Percentiles rank a stretch among this genome's conserved stretches.
phyloP scores from a whole-genome alignment of 768 basidiomycete genomes.

The Coprinopsis strossmayeri region DNA sequence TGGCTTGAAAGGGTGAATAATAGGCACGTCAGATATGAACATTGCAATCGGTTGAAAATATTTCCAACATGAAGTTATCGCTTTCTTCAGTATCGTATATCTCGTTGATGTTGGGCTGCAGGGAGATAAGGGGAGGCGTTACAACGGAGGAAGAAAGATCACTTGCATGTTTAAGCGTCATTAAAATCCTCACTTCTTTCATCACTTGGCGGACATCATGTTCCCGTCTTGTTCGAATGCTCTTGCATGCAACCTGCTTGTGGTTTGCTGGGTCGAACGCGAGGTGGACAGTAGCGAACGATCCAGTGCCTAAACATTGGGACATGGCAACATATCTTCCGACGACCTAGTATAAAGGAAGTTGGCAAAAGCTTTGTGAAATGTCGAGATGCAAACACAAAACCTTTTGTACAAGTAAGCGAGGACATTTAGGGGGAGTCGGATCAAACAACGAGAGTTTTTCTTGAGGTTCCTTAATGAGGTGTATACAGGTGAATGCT shows the following conservation, averaged over 20 bases:
- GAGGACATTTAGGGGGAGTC: conserved; percentile 46
- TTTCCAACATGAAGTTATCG: conserved; percentile 49
- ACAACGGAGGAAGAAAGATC: neutral
- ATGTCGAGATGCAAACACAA: no score
- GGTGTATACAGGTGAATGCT: conserved; percentile 66
- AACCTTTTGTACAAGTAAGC: conserved; percentile 39
- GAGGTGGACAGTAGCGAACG: conserved; percentile 78
- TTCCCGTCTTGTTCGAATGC: conserved; percentile 58
- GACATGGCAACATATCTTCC: conserved; percentile 70
- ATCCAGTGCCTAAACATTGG: conserved; percentile 74
- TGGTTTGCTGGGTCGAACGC: conserved; percentile 58
- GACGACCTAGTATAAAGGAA: conserved; percentile 36
- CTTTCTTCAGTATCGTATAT: conserved; percentile 66
- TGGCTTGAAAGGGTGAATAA: conserved; percentile 35
- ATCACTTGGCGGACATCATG: conserved; percentile 55
- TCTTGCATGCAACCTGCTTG: conserved; percentile 81
- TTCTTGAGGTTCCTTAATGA: conserved; percentile 29
- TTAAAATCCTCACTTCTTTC: conserved; percentile 75
- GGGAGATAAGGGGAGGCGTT: neutral
- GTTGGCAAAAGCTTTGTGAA: neutral
- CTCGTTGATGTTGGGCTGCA: conserved; percentile 75
- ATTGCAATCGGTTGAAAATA: neutral
- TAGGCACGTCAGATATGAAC: neutral
- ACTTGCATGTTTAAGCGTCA: conserved; percentile 64
- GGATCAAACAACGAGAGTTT: conserved; percentile 56